Base-by-base conservation (phyloP, 495 filamentous ascomycete species). In the Xylaria acuta region DNA sequence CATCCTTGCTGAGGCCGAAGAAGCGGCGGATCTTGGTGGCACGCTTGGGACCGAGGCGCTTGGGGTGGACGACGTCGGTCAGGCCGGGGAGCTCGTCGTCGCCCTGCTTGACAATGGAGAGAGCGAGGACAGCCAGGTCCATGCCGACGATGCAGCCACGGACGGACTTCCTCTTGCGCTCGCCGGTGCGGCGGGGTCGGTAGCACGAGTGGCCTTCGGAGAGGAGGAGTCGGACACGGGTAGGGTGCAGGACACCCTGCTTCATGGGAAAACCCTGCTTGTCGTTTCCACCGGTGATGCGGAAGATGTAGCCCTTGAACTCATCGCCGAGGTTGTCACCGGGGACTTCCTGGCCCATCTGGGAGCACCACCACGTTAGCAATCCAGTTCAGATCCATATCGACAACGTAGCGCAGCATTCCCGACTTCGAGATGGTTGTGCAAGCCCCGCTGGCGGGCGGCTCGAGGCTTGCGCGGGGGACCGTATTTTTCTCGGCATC, bases 261-360 rank as follows among this genome's bases (percentile, higher is more conserved):
- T 98, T 98, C 96, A 99, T 99, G 74, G 96, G 96, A 89, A 99
- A 99, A 87, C 96, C 96, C 88, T 99, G 96, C 93, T 99, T 99
- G 92, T 99, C 96, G 92, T 99, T 99, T 84, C 97, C 96, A 82
- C 96, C 96, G 80, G 96, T 99, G 87, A 99, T 98, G 82, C 91
- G 92, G 90, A 95, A 92, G 86, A 97, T 90, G 88, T 98, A 99
- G 84, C 96, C 96, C 89, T 96, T 97, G 92, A 95, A 99, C 87
- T 99, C 96, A 82, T 97, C 93, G 76, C 96, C 97, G 79, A 99
- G 90, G 81, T 90, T 91, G 85, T 99, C 96, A 80, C 90, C 96
- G 74, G 90, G 85, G 80, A 99, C 94, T 90, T 99, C 96, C 83
- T 91, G 90, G 84, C 96, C 96, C 96, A 98, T 98, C 89, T 95